These are phyloP conservation scores for Oryza coarctata DNA, from an alignment of 176 grass and related monocot genomes.

Conservation along the genomic window DNA sequence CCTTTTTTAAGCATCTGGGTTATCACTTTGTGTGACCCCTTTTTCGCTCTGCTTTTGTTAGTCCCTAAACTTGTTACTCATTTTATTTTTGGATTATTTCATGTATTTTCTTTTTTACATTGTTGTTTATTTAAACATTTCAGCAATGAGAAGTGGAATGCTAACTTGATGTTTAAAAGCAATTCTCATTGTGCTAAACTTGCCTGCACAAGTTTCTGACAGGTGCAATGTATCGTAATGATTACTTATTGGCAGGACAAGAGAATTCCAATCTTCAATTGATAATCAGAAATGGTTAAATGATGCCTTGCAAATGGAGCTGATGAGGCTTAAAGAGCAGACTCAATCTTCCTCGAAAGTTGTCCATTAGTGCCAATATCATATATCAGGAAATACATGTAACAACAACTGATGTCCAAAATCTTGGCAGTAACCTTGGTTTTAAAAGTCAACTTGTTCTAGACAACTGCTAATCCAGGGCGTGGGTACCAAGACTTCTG, in stretches of 20 bases:
- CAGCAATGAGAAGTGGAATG: not conserved
- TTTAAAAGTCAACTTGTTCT: not conserved
- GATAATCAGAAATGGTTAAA: slow-evolving; percentile 67
- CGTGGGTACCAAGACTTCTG: not conserved
- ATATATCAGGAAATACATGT: not conserved
- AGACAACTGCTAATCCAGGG: not conserved
- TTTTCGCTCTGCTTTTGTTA: not conserved
- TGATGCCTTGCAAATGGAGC: slow-evolving; percentile 59
- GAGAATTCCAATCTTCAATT: slow-evolving; percentile 66
- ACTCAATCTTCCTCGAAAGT: slow-evolving; percentile 68
- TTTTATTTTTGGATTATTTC: not conserved
- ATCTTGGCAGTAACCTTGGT: not conserved
- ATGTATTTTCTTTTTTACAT: not conserved
- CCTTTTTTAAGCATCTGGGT: not conserved
- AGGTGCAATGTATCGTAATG: slow-evolving; percentile 13
- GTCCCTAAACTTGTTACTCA: slow-evolving; percentile 17
- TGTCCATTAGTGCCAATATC: slow-evolving; percentile 14
- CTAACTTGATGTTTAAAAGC: not conserved
- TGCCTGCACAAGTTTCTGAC: not conserved
- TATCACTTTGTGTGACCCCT: not conserved
- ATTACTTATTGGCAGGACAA: slow-evolving; percentile 59
- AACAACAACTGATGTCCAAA: not conserved
- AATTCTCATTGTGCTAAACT: not conserved
- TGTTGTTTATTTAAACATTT: slow-evolving; percentile 13
- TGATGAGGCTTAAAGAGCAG: slow-evolving; percentile 57